Evolutionary conservation across 306 rosid genomes (phyloP).

Genomic region (Comarum palustre): DNA sequence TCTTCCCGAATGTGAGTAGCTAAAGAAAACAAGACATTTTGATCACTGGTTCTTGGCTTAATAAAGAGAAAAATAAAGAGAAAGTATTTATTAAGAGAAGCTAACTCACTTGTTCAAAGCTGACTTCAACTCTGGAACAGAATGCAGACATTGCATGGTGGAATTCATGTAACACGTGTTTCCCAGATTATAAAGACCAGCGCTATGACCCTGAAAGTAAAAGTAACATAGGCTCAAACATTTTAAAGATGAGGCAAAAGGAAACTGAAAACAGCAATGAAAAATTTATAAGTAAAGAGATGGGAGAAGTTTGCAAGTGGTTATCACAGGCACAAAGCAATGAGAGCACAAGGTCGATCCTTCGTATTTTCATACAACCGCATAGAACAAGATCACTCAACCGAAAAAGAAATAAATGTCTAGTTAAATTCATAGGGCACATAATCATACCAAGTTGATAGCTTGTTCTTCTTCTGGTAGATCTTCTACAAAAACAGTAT

Average conservation of each 20-base stretch:
- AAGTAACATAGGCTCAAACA: conserved; percentile 9
- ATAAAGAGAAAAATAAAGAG: conserved; percentile 20
- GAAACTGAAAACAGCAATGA: neutral
- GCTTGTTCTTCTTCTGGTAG: conserved; percentile 98
- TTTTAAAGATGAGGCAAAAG: neutral
- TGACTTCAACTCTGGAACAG: conserved; percentile 96
- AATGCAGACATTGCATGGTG: conserved; percentile 94
- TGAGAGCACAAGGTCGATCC: conserved; percentile 11
- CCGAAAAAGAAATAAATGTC: conserved; percentile 8
- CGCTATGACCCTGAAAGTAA: conserved; percentile 71
- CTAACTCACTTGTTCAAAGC: conserved; percentile 72
- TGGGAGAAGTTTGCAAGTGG: neutral
- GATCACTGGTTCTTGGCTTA: conserved; percentile 13
- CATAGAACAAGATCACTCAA: neutral
- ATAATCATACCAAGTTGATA: conserved; percentile 51
- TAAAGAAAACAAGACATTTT: conserved; percentile 20
- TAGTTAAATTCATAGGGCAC: conserved; percentile 12
- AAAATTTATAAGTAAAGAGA: neutral
- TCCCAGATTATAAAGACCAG: conserved; percentile 95
- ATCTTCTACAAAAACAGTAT: conserved; percentile 87
- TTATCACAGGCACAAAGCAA: neutral
- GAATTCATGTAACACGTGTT: conserved; percentile 99
- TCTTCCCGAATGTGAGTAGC: conserved; percentile 74
- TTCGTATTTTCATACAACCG: neutral
- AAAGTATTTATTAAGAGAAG: conserved; percentile 15